Evolutionary conservation across 306 rosid species (phyloP).

Genomic region (Mimosa pudica): DNA sequence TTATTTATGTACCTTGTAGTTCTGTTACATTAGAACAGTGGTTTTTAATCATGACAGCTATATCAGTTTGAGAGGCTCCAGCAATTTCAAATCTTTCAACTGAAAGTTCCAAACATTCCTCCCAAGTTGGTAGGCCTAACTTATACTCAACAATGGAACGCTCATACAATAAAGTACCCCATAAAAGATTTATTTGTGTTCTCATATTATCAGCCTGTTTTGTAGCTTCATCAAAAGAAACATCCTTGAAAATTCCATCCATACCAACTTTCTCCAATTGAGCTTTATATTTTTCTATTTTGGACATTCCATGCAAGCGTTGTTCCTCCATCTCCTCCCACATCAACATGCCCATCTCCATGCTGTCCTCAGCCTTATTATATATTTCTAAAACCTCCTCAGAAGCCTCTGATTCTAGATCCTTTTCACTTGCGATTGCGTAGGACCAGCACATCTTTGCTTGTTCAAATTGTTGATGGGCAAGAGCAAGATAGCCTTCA

Average conservation of each 20-base stretch:
- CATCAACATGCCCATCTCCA: conserved; percentile 86
- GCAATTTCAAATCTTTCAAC: conserved; percentile 93
- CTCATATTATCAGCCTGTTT: conserved; percentile 77
- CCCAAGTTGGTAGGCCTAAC: conserved; percentile 87
- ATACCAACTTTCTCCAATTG: conserved; percentile 73
- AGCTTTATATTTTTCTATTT: conserved; percentile 59
- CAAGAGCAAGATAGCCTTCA: conserved; percentile 86
- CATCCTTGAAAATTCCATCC: conserved; percentile 58
- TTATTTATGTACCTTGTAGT: conserved; percentile 63
- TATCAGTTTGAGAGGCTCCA: conserved; percentile 85
- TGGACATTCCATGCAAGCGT: conserved; percentile 78
- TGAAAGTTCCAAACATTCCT: conserved; percentile 89
- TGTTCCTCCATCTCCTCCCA: conserved; percentile 89
- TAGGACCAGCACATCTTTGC: conserved; percentile 88
- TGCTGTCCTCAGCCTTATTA: conserved; percentile 89
- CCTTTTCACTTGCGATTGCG: conserved; percentile 52
- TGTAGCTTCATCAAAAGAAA: conserved; percentile 69
- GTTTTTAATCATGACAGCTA: conserved; percentile 95
- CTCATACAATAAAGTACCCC: conserved; percentile 88
- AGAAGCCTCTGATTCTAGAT: conserved; percentile 50
- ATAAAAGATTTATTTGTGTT: conserved; percentile 77
- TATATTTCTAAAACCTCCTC: conserved; percentile 73
- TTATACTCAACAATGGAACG: conserved; percentile 88
- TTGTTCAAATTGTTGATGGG: conserved; percentile 87
- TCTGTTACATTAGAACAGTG: conserved; percentile 93